A percentile compares a stretch with the other conserved stretches of the same genome.
Conservation (phyloP, 345 rosid genomes). For the Eucalyptus urophylla region DNA sequence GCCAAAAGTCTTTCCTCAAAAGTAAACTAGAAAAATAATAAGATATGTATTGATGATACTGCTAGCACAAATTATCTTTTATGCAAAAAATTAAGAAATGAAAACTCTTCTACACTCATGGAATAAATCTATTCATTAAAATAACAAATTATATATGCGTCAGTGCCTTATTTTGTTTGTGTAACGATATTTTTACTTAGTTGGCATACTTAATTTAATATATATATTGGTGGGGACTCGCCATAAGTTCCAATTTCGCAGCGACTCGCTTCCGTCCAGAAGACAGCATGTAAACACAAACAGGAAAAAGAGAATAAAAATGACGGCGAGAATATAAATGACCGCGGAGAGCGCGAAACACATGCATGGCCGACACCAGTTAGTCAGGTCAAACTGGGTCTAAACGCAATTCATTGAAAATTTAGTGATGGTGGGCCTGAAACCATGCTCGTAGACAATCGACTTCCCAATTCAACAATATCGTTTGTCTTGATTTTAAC, state of each 20-base stretch:
- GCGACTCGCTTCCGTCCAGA: background rate
- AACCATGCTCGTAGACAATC: background rate
- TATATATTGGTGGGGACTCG: background rate
- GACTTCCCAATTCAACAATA: background rate
- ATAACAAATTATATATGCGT: background rate
- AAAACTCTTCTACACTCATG: background rate
- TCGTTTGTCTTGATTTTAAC: background rate
- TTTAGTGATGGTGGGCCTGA: background rate
- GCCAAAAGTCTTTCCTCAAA: background rate
- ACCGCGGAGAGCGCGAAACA: background rate
- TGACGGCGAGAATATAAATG: background rate
- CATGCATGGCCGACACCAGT: background rate
- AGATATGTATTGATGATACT: background rate
- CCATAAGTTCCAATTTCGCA: background rate
- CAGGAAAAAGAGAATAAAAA: background rate
- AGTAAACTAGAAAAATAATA: background rate
- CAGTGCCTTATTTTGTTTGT: background rate
- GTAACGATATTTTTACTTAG: background rate
- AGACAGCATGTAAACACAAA: background rate
- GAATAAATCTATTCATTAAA: background rate
- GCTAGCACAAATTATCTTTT: background rate
- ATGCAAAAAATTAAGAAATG: background rate
- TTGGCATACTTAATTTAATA: background rate
- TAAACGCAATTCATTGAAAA: too few species aligned
- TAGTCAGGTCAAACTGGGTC: background rate